Evolutionary conservation across 202 grass and related monocot genomes (phyloP), one percentile per base, ranked within the genome.

Genomic region (Elaeis oleifera): DNA sequence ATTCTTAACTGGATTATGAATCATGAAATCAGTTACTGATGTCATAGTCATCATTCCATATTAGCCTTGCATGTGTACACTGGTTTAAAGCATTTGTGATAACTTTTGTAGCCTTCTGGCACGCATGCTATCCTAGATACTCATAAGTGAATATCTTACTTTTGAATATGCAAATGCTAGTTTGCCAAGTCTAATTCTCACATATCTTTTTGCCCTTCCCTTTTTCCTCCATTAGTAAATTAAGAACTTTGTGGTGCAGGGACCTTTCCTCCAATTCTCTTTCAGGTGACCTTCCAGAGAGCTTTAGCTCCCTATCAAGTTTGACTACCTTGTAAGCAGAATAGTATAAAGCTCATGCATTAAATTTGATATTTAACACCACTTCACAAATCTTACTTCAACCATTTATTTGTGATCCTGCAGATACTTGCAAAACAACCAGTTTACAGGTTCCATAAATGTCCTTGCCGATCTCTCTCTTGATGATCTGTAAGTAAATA

Each of bases 361-460:
- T 50, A 59, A 48, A 67, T 51, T 61, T 58, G 51, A 67, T 51
- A 77, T 58, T 3, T 17, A 15, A 48, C 27, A 56, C 25, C 4
- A 54, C 31, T 55, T 20, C 26, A 36, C 24, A 56, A 1, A 39
- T 39, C 36, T 39, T 39, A 39, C 7, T 39, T 4, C 32, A 20
- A 5, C n/a, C 18, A 8, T 55, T 16, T 9, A 68, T 22, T 44
- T 79, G 5, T 25, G 71, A 53, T 68, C 74, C 56, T 54, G 36
- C 68, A 97, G 92, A 65, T 67, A 91, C 85, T 65, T 97, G 80
- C 84, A 97, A 82, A 89, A 91, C 68, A 97, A 97, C 65, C 83
- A 79, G 79, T 81, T 97, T 64, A 89, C 49, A 20, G 92, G 87
- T 21, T 72, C 81, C 18, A 84, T 91, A 79, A 76, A 97, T 79